Conservation (phyloP, 805 yeast genomes). For the Spathaspora girioi region DNA sequence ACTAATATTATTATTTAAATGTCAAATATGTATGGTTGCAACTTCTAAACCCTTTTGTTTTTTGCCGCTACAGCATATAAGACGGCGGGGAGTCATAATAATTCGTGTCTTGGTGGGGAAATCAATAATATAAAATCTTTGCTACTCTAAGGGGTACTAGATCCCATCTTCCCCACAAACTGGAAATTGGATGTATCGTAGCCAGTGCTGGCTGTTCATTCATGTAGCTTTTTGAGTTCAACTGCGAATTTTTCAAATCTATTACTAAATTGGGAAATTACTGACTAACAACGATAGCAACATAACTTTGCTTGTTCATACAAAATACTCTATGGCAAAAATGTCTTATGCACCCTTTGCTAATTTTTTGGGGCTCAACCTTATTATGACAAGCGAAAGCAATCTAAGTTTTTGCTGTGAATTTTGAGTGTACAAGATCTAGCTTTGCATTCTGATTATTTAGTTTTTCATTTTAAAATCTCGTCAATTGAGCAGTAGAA, state of each 20-base stretch:
- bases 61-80: not conserved
- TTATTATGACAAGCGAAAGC: too few relatives aligned
- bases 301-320: too few relatives aligned
- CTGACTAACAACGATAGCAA: too few relatives aligned
- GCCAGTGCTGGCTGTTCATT: not conserved
- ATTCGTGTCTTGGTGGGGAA: not conserved
- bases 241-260: too few relatives aligned
- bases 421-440: too few relatives aligned
- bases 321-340: too few relatives aligned
- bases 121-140: not conserved
- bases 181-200: not conserved
- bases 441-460: not conserved
- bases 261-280: too few relatives aligned
- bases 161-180: not conserved
- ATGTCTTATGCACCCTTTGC: not conserved
- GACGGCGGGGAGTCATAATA: not conserved
- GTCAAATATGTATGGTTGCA: not conserved
- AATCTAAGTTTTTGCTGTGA: too few relatives aligned
- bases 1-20: too few relatives aligned
- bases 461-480: not conserved
- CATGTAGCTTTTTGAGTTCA: not conserved
- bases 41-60: not conserved
- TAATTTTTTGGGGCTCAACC: not conserved
- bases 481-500: not conserved
- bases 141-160: not conserved